Evolutionary conservation across 129 eudicot species (phyloP), one percentile per base, ranked within the genome.

Genomic region (Flaveria sonorensis): DNA sequence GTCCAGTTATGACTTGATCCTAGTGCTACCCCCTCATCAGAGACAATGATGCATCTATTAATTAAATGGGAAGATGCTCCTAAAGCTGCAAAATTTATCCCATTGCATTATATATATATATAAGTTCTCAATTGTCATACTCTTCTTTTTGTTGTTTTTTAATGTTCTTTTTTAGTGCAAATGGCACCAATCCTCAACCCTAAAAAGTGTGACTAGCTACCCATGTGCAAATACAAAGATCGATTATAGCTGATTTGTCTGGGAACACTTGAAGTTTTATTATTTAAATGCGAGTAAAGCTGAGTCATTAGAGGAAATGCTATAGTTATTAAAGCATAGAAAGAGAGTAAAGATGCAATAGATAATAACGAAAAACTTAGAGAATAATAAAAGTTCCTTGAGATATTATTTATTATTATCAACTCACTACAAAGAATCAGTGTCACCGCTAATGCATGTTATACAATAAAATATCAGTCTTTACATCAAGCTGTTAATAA

Each of bases 1-100:
- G 64, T 57, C 64, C 7, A 57, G 30, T 57, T 57, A 57, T 57
- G 64, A 57, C 64, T 21, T 21, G 64, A 57, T 57, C 32, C n/a
- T 71, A 59, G 72, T 62, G 78, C 73, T 72, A 79, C 83, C 67
- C 73, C 83, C 83, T 72, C 42, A 79, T 50, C 47, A 63, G 83
- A 79, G 72, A 79, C 78, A 79, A 79, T 71, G 73, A 79, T 79
- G 67, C 77, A 79, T 45, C 24, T 43, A 13, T 78, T n/a, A 69
- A 16, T 39, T 23, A 40, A 68, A 51, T 40, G 16, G 55, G 26
- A 59, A 46, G 48, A 59, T 78, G 56, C 56, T 60, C 43, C 52
- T 79, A 71, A 79, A 78, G 77, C 64, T 70, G 71, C 77, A 55
- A 78, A 48, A 79, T 32, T 56, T 50, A 20, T 36, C 42, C 10